These are phyloP conservation scores for Thalassiosira delicatula DNA, from an alignment of 352 stramenopile species.

Conservation along the genomic window DNA sequence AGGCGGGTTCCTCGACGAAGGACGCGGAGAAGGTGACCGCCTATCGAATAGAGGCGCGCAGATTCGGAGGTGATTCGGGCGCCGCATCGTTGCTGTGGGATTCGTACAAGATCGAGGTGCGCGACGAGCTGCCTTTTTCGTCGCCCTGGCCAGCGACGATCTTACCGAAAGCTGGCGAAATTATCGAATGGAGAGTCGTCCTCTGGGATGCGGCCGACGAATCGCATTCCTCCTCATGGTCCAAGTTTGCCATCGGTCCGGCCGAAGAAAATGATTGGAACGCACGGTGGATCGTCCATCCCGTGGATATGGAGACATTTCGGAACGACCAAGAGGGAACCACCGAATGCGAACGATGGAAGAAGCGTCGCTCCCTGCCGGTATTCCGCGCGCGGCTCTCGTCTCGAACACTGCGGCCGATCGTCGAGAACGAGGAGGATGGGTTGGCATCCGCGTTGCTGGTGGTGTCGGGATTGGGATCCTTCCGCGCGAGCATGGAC, in stretches of 20 bases:
- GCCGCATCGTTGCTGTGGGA: conserved; percentile 41
- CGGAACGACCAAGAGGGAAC: too few relatives aligned
- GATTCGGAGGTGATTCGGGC: not conserved
- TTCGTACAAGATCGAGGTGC: conserved; percentile 23
- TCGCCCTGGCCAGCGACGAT: not conserved
- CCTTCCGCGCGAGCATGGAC: conserved; percentile 47
- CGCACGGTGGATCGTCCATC: conserved; percentile 49
- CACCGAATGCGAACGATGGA: conserved; percentile 34
- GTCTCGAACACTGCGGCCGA: not conserved
- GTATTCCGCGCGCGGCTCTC: conserved; percentile 38
- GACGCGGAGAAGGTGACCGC: conserved; percentile 20
- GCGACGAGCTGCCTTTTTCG: conserved; percentile 5
- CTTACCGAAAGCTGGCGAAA: conserved; percentile 20
- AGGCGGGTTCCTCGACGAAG: not conserved
- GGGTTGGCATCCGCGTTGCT: conserved; percentile 39
- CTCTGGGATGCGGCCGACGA: conserved; percentile 17
- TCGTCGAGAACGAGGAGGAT: conserved; percentile 15
- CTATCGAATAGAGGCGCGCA: conserved; percentile 27
- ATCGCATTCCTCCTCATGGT: conserved; percentile 21
- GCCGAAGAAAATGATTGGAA: conserved; percentile 38
- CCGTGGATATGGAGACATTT: conserved; percentile 48
- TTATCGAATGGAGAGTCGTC: conserved; percentile 33
- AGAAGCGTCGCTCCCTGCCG: conserved; percentile 35
- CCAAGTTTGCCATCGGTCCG: conserved; percentile 50
- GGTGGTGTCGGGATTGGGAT: conserved; percentile 45